Evolutionary conservation across 345 rosid species (phyloP), one percentile per base, ranked within the genome.

Genomic region (Pistacia integerrima): DNA sequence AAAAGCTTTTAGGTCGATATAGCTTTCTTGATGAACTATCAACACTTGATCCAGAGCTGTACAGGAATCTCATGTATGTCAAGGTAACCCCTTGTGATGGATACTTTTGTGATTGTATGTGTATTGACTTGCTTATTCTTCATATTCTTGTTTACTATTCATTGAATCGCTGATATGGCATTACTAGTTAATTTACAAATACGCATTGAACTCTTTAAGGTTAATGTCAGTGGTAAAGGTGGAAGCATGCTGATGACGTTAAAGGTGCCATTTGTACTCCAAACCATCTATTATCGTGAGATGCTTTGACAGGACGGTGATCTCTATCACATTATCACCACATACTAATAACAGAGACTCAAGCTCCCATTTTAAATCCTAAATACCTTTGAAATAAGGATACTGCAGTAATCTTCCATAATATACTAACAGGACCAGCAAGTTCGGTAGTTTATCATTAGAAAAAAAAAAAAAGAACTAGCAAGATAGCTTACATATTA

Each of bases 11-110:
- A 77, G 99, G 99, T 44, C 90, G 97, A 70, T 95, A 95, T 84
- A 93, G 98, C 88, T 95, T 95, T 86, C 91, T 93, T 76, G 98
- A 93, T 86, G 99, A 95, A 81, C 88, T 95, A 72, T 95, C 99
- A 71, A 88, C 97, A 64, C 93, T 95, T 80, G 99, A 95, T 90
- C 96, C 96, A 57, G 98, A 93, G 86, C 87, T 93, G 66, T 95
- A 93, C 83, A 84, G 93, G 80, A 95, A 88, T 79, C 94, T 93
- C 71, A 86, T 93, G 94, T 95, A 90, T 88, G 86, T 93, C 88
- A 93, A 95, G 98, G 99, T 93, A 93, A 88, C 85, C 70, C 72
- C 33, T 69, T 63, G 11, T 49, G 70, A 49, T 65, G 48, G 69
- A 54, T 61, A n/a, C 16, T 49, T 30, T 64, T 22, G 73, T 72